Evolutionary conservation across 371 early-diverging fungal species (phyloP), one percentile per base, ranked within the genome.

Genomic region (Chytridiales sp.): DNA sequence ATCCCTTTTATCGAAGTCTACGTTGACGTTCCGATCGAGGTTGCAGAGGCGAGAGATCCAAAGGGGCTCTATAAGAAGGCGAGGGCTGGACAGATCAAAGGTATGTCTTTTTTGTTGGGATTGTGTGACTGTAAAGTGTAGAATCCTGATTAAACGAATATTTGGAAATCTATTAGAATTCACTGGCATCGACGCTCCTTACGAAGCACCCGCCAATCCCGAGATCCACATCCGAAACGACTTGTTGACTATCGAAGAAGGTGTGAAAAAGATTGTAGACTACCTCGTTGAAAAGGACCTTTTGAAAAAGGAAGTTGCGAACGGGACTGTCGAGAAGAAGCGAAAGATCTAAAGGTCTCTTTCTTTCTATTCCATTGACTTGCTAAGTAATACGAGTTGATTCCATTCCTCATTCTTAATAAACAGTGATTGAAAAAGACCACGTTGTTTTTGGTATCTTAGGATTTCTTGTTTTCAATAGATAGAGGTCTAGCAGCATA

Each of bases 31-130:
- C 91, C 94, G 15, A 67, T 95, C 30, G 83, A 83, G 29, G 90
- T 94, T 26, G 94, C 89, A 34, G 94, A 95, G 73, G 70, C 85
- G 61, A 85, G 95, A 35, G 95, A 95, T 71, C 95, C 95, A 42
- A 95, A 95, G 80, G 95, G 95, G 3, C 80, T 95, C 32, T 95
- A 95, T 84, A 90, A 93, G 79, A 94, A 92, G 80, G 95, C 95
- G 22, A 86, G 89, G 69, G 87, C 87, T 32, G 95, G 94, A 22
- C 85, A 88, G 70, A 93, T 95, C 70, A 93, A 93, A 73, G 87
- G 74, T 68, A 47, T 15, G 47, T 42, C 42, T 21, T 11, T 6
- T 11, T 32, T 26, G 26, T 22, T 24, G 0, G 30, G 17, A 17
- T 8, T 38, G 8, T 38, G 38, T 38, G 22, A 22, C 8, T 8